Evolutionary conservation across 139 green algal species (phyloP), one percentile per base, ranked within the genome.

Genomic region (Dunaliella sp.): DNA sequence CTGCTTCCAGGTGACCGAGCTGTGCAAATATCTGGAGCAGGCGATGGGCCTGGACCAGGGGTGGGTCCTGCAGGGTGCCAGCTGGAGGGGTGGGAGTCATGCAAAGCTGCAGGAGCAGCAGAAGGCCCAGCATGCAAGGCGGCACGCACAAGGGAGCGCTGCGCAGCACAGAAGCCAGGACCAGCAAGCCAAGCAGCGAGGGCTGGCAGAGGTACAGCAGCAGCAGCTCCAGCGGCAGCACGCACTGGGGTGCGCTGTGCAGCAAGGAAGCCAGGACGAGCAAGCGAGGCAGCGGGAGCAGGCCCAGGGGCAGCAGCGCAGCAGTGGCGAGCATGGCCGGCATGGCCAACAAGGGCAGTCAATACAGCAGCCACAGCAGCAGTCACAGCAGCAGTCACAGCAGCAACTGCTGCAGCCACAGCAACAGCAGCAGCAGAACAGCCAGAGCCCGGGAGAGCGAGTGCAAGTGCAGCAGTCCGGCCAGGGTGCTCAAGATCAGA

Each of bases 1-100:
- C n/a, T n/a, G n/a, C n/a, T n/a, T n/a, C n/a, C 73, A 88, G 85
- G 85, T 86, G 32, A 16, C 2, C 1, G 86, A 88, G 73, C 24
- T 88, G 26, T 86, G 81, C 38, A 81, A 2, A 0, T 65, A 33
- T 1, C 80, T 88, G 80, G 86, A 86, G 28, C 37, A 28, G 34
- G 34, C 59, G 3, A 78, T 88, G 36, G 86, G 86, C 1, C 0
- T 88, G 81, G 80, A 83, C 7, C 3, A 82, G 25, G 86, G 86
- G 12, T 57, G 81, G 65, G 37, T 88, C 24, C 38, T 84, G 30
- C 74, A 33, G 38, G 86, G 37, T 80, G 38, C 12, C 86, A 88
- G 81, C 81, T 86, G 38, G 80, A 85, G 85, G 0, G 75, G 35
- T 58, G 58, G 22, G 85, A 79, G 58, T 37, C 36, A 7, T 0